Conservation (phyloP, 805 yeast species). For the Yarrowia bubula region DNA sequence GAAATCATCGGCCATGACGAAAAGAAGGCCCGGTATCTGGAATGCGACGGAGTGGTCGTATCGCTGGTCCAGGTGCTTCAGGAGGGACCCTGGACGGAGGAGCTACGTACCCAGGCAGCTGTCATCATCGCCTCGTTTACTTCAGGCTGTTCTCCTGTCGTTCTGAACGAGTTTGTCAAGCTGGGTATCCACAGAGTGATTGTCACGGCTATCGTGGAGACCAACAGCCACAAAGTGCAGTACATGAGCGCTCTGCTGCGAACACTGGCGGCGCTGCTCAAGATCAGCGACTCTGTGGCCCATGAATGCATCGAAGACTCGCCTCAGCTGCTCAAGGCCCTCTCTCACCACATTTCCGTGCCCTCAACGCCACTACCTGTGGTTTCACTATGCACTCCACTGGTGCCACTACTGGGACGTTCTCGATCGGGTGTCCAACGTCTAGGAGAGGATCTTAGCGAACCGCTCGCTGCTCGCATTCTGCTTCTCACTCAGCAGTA, state of each 20-base stretch:
- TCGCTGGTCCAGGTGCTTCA: conserved; percentile 34
- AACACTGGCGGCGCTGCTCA: conserved; percentile 12
- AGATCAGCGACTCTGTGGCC: conserved; percentile 28
- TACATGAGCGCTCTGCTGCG: conserved; percentile 28
- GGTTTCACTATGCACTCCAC: conserved; percentile 27
- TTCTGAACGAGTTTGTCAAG: background rate
- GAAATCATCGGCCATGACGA: conserved; percentile 40
- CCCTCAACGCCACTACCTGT: conserved; percentile 28
- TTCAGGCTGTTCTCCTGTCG: conserved; percentile 32
- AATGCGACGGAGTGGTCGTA: conserved; percentile 31
- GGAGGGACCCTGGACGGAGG: conserved; percentile 28
- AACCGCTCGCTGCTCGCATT: conserved; percentile 29
- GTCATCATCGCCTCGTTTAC: conserved; percentile 39
- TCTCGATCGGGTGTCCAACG: conserved; percentile 15
- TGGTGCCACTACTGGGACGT: conserved; percentile 15
- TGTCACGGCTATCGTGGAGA: conserved; percentile 28
- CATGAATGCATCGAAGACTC: conserved; percentile 10
- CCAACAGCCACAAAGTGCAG: conserved; percentile 28
- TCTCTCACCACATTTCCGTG: conserved; percentile 24
- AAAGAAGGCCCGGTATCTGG: conserved; percentile 34
- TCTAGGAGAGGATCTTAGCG: conserved; percentile 28
- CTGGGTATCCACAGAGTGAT: conserved; percentile 13
- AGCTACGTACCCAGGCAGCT: conserved; percentile 34
- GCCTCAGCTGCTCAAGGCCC: conserved; percentile 17
- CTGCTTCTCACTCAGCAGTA: conserved; percentile 29